These are phyloP conservation scores for Talaromyces proteolyticus DNA, from an alignment of 495 filamentous ascomycete species.

Conservation along the genomic window DNA sequence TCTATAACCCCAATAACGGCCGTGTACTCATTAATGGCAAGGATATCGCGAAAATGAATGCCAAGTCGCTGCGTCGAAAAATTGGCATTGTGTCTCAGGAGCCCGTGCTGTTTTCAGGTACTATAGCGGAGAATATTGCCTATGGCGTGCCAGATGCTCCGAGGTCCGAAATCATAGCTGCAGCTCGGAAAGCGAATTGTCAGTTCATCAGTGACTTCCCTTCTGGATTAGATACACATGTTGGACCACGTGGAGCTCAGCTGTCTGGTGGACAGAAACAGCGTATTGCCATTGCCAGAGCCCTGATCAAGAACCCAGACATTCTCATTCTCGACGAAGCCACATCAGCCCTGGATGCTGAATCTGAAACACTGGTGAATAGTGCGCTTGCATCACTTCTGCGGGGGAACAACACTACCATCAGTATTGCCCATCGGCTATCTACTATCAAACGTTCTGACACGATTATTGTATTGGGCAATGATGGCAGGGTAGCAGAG, in stretches of 20 bases:
- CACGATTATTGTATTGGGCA: constrained; percentile 80
- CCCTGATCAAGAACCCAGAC: constrained; percentile 91
- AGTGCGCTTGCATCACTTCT: constrained; percentile 76
- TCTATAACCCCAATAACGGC: constrained; percentile 80
- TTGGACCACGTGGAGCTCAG: constrained; percentile 88
- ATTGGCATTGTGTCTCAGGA: constrained; percentile 96
- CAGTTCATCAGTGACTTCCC: constrained; percentile 95
- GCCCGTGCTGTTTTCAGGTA: constrained; percentile 91
- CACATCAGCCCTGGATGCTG: constrained; percentile 91
- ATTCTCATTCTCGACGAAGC: constrained; percentile 96
- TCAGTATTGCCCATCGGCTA: constrained; percentile 91
- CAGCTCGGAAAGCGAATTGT: constrained; percentile 93
- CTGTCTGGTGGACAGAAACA: constrained; percentile 96
- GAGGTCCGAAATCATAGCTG: constrained; percentile 73
- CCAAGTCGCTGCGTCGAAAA: constrained; percentile 86
- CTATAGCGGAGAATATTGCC: constrained; percentile 93
- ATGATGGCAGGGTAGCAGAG: constrained; percentile 84
- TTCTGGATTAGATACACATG: constrained; percentile 89
- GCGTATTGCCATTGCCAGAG: constrained; percentile 92
- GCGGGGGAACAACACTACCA: constrained; percentile 83
- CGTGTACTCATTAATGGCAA: constrained; percentile 75
- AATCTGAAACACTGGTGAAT: constrained; percentile 94
- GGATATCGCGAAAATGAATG: constrained; percentile 83
- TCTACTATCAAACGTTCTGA: constrained; percentile 95
- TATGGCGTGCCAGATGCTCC: constrained; percentile 83